phyloP scores from a whole-genome alignment of 2,329 filamentous ascomycete genomes.

The Stromatinia cepivora region DNA sequence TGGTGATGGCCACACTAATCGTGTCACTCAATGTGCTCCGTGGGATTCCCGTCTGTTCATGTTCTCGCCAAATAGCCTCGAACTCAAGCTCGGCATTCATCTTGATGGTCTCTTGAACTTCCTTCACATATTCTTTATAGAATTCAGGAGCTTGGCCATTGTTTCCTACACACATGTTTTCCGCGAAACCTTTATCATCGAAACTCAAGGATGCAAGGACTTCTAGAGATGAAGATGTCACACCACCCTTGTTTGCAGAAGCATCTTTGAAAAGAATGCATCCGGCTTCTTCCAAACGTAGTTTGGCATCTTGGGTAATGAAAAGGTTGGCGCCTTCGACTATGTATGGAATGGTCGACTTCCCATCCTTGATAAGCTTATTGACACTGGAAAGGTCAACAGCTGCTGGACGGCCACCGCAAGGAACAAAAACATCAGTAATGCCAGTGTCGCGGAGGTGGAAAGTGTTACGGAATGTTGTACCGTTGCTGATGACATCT shows the following conservation, averaged over 20 bases:
- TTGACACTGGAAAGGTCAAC: slow-evolving; percentile 88
- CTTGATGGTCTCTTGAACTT: slow-evolving; percentile 87
- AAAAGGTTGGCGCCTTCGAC: slow-evolving; percentile 98
- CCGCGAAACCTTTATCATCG: slow-evolving; percentile 81
- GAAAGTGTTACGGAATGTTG: slow-evolving; percentile 95
- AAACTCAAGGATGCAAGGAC: slow-evolving; percentile 94
- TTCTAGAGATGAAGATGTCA: slow-evolving; percentile 94
- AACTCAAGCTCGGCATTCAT: slow-evolving; percentile 93
- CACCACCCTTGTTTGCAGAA: slow-evolving; percentile 96
- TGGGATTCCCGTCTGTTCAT: slow-evolving; percentile 75
- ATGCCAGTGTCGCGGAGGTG: slow-evolving; percentile 77
- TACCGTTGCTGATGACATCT: slow-evolving; percentile 87
- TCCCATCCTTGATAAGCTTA: slow-evolving; percentile 88
- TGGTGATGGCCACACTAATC: slow-evolving; percentile 90
- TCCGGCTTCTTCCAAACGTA: slow-evolving; percentile 91
- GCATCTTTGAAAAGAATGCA: slow-evolving; percentile 97
- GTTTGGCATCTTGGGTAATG: slow-evolving; percentile 97
- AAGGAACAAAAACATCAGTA: slow-evolving; percentile 91
- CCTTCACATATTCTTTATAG: slow-evolving; percentile 89
- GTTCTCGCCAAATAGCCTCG: slow-evolving; percentile 96
- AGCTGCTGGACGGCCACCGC: slow-evolving; percentile 92
- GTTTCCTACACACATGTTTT: slow-evolving; percentile 88
- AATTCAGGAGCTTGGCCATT: slow-evolving; percentile 81
- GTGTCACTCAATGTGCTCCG: slow-evolving; percentile 89
- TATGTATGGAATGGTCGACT: slow-evolving; percentile 85